Base-by-base conservation (phyloP, 106 monocot species). In the Dioscorea dumetorum region DNA sequence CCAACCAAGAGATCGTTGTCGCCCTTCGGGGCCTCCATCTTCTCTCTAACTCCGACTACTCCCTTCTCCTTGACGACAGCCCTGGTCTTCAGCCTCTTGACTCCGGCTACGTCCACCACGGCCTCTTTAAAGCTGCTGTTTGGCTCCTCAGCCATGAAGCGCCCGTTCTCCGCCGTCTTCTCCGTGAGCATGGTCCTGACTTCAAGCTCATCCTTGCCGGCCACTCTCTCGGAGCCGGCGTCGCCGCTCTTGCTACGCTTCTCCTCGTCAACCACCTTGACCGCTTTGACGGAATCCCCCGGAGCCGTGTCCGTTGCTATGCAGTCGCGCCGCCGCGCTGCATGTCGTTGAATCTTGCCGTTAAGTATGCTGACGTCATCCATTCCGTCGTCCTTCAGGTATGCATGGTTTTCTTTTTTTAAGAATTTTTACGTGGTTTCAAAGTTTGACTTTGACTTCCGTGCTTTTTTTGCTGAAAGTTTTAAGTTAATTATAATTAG, bases 321-420 rank as follows among this genome's bases (percentile, higher is more conserved):
- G 83, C 90, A 19, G 62, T 90, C 4, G 85, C 90, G 19, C 90
- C 90, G 18, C 72, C 86, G 13, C 78, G 85, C 72, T 90, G 85
- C 48, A 85, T 90, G 90, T 85, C 89, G 70, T 69, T 90, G 31
- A 73, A 76, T 41, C 73, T 90, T 15, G 89, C 89, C 4, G 77
- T 90, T 16, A 83, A 71, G 75, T 90, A 90, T 60, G 90, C 90
- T 6, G 83, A 85, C 49, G 82, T 90, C 2, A 82, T 85, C 62
- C 72, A 85, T 58, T 90, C 85, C 12, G 80, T 90, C 32, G 77
- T 85, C 33, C 77, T 90, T 4, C 90, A 90, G 85, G 90, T 58
- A 51, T 72, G 62, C 41, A 41, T 41, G 41, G 6, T 10, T 41
- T 10, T 41, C 6, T 41, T 10, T 41, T 54, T 28, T 16, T 10